phyloP scores from a whole-genome alignment of 306 rosid genomes.

The Malus sylvestris region DNA sequence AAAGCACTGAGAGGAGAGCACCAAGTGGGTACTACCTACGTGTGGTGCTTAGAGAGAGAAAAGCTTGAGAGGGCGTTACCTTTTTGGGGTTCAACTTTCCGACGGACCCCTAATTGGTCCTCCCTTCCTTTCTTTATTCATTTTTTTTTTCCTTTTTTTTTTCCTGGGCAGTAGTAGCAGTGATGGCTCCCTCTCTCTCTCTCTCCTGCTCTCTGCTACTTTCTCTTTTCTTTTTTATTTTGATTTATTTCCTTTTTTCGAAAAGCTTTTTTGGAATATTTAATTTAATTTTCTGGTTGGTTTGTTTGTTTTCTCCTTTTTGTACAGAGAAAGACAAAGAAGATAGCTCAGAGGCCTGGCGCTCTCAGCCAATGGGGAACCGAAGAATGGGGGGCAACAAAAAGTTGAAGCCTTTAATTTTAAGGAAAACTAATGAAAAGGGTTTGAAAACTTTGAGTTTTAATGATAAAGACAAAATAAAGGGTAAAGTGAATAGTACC shows the following conservation, averaged over 20 bases:
- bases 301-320: conserved; percentile 21
- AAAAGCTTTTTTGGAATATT: background rate
- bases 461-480: no score
- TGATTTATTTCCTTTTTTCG: background rate
- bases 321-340: conserved; percentile 34
- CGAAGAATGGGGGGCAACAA: conserved; percentile 12
- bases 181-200: background rate
- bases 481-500: no score
- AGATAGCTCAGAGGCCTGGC: conserved; percentile 22
- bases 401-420: background rate
- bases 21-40: conserved; percentile 19
- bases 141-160: background rate
- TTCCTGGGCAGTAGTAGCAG: background rate
- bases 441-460: no score
- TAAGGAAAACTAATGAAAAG: no score
- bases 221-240: conserved; percentile 13
- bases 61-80: conserved; percentile 32
- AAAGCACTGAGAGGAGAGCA: conserved; percentile 40
- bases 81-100: conserved; percentile 65
- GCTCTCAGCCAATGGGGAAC: conserved; percentile 45
- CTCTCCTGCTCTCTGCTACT: background rate
- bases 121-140: conserved; percentile 13
- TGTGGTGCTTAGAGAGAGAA: conserved; percentile 13
- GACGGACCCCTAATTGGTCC: conserved; percentile 58
- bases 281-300: background rate